These are phyloP conservation scores for Populus nigra DNA, from an alignment of 345 rosid species.

Conservation along the genomic window DNA sequence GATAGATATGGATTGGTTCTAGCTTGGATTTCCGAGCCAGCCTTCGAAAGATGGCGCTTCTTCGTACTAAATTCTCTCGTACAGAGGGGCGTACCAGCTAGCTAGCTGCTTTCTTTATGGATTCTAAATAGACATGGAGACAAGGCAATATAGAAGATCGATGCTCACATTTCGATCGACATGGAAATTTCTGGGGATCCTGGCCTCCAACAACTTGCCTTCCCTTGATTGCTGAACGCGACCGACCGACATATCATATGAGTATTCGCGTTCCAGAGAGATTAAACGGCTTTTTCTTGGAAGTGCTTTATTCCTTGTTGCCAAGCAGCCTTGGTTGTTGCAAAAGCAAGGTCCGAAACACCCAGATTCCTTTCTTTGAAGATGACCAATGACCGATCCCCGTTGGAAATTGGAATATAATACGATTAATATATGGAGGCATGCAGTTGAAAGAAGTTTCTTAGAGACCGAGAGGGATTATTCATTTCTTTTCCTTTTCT, in stretches of 20 bases:
- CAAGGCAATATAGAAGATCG: background rate
- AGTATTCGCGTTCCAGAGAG: constrained; percentile 6
- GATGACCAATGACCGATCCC: constrained; percentile 44
- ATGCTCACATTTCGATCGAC: constrained; percentile 26
- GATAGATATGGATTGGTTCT: constrained; percentile 5
- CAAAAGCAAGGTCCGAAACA: constrained; percentile 51
- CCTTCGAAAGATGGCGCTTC: background rate
- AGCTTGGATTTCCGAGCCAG: constrained; percentile 44
- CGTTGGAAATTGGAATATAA: background rate
- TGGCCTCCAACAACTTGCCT: too few relatives aligned
- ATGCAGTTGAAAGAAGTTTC: constrained; percentile 1
- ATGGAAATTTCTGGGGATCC: background rate
- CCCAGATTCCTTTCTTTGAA: constrained; percentile 65
- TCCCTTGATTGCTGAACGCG: constrained; percentile 19
- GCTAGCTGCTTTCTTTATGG: too few relatives aligned
- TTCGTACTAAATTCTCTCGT: background rate
- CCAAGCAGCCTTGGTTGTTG: constrained; percentile 60
- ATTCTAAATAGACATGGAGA: too few relatives aligned
- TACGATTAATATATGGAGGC: background rate
- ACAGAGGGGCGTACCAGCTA: background rate
- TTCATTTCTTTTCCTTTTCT: background rate
- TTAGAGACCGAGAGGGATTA: background rate
- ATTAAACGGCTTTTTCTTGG: constrained; percentile 36
- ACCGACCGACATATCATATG: constrained; percentile 21
- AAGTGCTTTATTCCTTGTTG: constrained; percentile 59